These are phyloP conservation scores for Biscogniauxia mediterranea DNA, from an alignment of 2,329 filamentous ascomycete species.

Conservation along the genomic window DNA sequence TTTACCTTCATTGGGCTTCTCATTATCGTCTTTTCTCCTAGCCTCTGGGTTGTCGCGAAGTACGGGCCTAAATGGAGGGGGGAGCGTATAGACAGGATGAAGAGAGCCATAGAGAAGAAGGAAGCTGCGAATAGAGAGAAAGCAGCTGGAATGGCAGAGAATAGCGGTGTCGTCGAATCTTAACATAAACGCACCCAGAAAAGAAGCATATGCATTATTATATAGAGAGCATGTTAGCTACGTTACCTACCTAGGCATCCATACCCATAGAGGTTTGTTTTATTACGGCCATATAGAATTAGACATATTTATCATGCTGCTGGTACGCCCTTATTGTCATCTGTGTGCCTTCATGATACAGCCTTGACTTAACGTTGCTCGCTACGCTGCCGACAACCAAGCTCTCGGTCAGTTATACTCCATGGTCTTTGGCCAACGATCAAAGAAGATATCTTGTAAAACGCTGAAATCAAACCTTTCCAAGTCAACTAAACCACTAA, in stretches of 20 bases:
- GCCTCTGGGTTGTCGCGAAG: slow-evolving; percentile 48
- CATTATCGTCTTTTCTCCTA: slow-evolving; percentile 46
- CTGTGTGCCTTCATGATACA: too few species aligned
- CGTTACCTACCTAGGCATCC: background rate
- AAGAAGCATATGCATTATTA: background rate
- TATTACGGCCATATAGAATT: too few species aligned
- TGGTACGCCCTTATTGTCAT: too few species aligned
- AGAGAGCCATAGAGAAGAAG: slow-evolving; percentile 30
- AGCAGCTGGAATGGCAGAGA: background rate
- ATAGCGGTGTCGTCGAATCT: background rate
- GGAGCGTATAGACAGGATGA: slow-evolving; percentile 44
- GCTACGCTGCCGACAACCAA: too few species aligned
- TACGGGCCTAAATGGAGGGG: slow-evolving; percentile 51
- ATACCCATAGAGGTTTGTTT: background rate
- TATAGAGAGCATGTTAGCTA: background rate
- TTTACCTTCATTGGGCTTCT: slow-evolving; percentile 58
- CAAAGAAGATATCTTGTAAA: too few species aligned
- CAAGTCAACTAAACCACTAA: too few species aligned
- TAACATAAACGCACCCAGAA: background rate
- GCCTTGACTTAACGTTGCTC: too few species aligned
- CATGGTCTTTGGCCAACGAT: too few species aligned
- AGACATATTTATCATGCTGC: too few species aligned
- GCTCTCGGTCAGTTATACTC: too few species aligned
- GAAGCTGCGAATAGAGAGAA: slow-evolving; percentile 30
- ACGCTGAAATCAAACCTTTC: too few species aligned